A percentile compares a stretch with the other conserved stretches of the same genome.
These are phyloP conservation scores for Epithele typhae DNA, from an alignment of 768 basidiomycete species.

Conservation along the genomic window DNA sequence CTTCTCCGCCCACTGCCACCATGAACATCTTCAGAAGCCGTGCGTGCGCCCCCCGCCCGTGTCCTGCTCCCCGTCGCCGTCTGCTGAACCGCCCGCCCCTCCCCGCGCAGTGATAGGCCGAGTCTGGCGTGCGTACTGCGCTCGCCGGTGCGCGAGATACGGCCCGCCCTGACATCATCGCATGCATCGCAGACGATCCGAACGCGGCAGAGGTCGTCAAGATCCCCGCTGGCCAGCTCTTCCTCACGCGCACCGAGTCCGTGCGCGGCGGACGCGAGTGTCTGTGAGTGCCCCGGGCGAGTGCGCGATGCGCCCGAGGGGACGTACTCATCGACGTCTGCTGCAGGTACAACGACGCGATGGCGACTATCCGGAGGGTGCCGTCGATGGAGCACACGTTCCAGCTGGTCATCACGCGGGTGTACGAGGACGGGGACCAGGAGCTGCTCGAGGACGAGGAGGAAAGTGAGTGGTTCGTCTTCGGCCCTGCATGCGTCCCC, in stretches of 20 bases:
- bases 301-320: not conserved
- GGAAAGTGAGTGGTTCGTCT: slow-evolving; percentile 60
- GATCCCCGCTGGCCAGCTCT: slow-evolving; percentile 87
- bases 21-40: slow-evolving; percentile 88
- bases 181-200: slow-evolving; percentile 66
- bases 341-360: slow-evolving; percentile 88
- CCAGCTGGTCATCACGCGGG: slow-evolving; percentile 92
- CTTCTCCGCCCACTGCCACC: slow-evolving; percentile 21
- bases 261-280: slow-evolving; percentile 92
- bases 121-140: slow-evolving; percentile 81
- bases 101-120: slow-evolving; percentile 67
- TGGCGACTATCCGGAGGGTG: slow-evolving; percentile 87
- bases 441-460: slow-evolving; percentile 93
- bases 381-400: slow-evolving; percentile 74
- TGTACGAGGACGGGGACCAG: slow-evolving; percentile 96
- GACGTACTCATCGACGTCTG: not conserved
- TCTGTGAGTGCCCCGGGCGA: slow-evolving; percentile 61
- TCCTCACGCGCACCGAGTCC: slow-evolving; percentile 85
- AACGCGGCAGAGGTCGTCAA: slow-evolving; percentile 95
- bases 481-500: no score
- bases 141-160: not conserved
- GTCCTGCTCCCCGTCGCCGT: not conserved
- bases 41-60: slow-evolving; percentile 43
- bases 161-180: slow-evolving; percentile 22
- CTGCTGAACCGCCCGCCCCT: slow-evolving; percentile 15